Conservation (phyloP, 1,139 yeast genomes). For the Suhomyces yuchorum region DNA sequence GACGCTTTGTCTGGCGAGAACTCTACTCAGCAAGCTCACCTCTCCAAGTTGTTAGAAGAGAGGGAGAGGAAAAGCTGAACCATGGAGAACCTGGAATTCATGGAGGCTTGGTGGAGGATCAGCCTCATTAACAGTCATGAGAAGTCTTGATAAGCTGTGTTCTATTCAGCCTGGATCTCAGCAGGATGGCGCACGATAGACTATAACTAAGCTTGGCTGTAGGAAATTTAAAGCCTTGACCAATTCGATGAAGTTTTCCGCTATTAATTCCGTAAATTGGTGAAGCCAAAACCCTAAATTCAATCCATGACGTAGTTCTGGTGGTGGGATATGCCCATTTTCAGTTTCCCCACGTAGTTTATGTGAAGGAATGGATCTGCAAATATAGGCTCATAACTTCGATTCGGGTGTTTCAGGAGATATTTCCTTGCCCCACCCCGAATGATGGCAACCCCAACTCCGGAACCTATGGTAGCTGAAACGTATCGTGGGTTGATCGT, state of each 20-base stretch:
- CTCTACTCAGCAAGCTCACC: too few species aligned
- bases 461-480: not conserved
- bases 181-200: too few species aligned
- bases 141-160: too few species aligned
- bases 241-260: not conserved
- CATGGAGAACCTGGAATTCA: too few species aligned
- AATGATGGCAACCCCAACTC: not conserved
- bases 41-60: too few species aligned
- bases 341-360: not conserved
- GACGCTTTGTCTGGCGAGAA: too few species aligned
- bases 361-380: not conserved
- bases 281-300: not conserved
- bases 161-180: too few species aligned
- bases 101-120: too few species aligned
- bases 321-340: not conserved
- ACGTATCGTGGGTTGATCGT: not conserved
- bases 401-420: not conserved
- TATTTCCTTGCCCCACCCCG: not conserved
- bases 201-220: too few species aligned
- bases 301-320: not conserved
- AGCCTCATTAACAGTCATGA: too few species aligned
- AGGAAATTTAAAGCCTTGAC: not conserved
- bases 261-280: not conserved
- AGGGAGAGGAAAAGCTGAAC: too few species aligned
- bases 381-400: not conserved